These are phyloP conservation scores for Sporothrix globosa DNA, from an alignment of 2,329 filamentous ascomycete genomes.

Conservation along the genomic window DNA sequence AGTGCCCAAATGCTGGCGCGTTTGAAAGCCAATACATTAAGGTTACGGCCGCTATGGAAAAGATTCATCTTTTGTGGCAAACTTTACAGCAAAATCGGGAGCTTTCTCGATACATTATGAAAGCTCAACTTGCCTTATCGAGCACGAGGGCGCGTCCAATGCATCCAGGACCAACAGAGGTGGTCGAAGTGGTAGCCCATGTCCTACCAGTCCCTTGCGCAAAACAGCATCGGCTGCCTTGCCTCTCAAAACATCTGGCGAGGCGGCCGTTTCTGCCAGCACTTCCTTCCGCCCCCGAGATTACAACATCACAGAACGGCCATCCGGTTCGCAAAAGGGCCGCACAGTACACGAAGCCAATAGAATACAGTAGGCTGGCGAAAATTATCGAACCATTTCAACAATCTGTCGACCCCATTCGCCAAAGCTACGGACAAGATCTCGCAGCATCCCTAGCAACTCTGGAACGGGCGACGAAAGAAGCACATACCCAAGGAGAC, in stretches of 20 bases:
- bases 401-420: conserved; percentile 36
- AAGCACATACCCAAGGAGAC: too few relatives aligned
- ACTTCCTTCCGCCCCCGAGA: too few relatives aligned
- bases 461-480: neutral
- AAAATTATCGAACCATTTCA: conserved; percentile 43
- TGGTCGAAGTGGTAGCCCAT: neutral
- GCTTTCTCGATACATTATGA: conserved; percentile 49
- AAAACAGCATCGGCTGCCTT: neutral
- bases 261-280: neutral
- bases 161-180: too few relatives aligned
- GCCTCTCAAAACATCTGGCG: neutral
- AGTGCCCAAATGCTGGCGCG: too few relatives aligned
- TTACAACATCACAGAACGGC: too few relatives aligned
- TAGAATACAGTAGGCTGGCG: conserved; percentile 37
- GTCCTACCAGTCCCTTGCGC: neutral
- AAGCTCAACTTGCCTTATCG: conserved; percentile 45
- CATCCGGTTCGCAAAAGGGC: too few relatives aligned
- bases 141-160: too few relatives aligned
- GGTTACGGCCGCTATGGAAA: conserved; percentile 44
- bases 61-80: conserved; percentile 52
- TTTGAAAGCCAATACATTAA: conserved; percentile 43
- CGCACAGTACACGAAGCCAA: neutral
- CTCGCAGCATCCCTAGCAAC: conserved; percentile 38
- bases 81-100: conserved; percentile 54
- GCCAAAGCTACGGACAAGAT: conserved; percentile 35